These are phyloP conservation scores for Diophrys appendiculata DNA, from an alignment of 73 alveolate species.

Conservation along the genomic window DNA sequence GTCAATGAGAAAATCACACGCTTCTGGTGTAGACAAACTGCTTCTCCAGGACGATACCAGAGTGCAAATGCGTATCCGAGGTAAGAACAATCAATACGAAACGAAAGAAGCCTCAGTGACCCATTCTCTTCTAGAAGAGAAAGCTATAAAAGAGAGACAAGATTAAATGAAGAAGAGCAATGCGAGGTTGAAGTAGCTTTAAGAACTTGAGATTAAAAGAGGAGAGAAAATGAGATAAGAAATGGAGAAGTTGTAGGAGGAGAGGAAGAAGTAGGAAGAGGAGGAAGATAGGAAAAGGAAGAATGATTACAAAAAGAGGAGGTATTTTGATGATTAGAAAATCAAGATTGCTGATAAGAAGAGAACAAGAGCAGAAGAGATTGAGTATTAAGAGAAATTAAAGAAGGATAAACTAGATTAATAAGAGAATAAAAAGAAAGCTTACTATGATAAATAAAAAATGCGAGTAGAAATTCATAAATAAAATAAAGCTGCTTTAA, in stretches of 20 bases:
- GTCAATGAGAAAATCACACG: too few relatives aligned
- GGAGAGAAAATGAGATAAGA: conserved; percentile 21
- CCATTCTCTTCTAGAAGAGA: not conserved
- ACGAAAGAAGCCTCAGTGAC: not conserved
- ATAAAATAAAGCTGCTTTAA: too few relatives aligned
- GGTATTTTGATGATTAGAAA: conserved; percentile 18
- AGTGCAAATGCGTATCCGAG: conserved; percentile 24
- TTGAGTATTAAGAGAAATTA: not conserved
- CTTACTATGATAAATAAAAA: too few relatives aligned
- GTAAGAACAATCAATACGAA: not conserved
- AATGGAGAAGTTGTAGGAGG: conserved; percentile 12
- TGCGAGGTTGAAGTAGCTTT: conserved; percentile 6
- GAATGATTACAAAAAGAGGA: conserved; percentile 11
- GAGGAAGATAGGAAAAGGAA: not conserved
- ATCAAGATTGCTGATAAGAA: conserved; percentile 23
- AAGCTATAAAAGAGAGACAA: not conserved
- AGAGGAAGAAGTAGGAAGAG: conserved; percentile 15
- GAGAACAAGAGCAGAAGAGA: conserved; percentile 7
- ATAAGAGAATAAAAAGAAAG: too few relatives aligned
- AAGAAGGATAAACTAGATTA: too few relatives aligned
- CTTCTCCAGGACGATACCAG: too few relatives aligned
- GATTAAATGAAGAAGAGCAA: not conserved
- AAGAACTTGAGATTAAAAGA: conserved; percentile 18
- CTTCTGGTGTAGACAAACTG: too few relatives aligned
- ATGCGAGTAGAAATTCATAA: too few relatives aligned